Evolutionary conservation across 768 basidiomycete species (phyloP).

Genomic region (Phlebiopsis flavidoalba): DNA sequence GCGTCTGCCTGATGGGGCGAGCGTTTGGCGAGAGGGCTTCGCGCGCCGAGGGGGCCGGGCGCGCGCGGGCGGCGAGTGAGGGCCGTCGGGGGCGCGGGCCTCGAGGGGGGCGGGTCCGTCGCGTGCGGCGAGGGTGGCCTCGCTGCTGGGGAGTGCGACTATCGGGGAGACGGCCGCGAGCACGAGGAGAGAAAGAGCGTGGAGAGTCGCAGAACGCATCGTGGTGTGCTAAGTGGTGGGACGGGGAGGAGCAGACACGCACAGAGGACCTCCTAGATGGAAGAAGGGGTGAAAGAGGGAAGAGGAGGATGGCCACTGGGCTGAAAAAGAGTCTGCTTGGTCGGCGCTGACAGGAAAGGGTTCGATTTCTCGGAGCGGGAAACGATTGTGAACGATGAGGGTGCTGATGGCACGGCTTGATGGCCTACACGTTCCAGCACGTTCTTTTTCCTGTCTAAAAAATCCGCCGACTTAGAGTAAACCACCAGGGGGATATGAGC

Average conservation of each 20-base stretch:
- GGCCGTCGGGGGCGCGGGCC: background rate
- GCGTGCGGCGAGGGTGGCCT: conserved; percentile 1
- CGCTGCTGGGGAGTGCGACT: conserved; percentile 7
- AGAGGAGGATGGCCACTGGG: background rate
- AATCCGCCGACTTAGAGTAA: background rate
- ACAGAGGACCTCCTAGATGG: background rate
- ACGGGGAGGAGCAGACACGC: background rate
- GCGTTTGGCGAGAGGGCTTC: conserved; percentile 9
- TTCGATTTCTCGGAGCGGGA: background rate
- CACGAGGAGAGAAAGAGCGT: conserved; percentile 4
- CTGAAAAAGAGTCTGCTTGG: background rate
- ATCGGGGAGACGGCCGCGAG: conserved; percentile 6
- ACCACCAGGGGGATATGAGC: background rate
- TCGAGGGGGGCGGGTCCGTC: background rate
- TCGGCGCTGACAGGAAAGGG: background rate
- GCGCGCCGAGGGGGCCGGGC: conserved; percentile 10
- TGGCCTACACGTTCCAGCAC: conserved; percentile 1
- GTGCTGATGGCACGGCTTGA: background rate
- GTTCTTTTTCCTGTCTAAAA: background rate
- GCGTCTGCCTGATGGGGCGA: conserved; percentile 13
- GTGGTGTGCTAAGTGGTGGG: background rate
- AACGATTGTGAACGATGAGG: background rate
- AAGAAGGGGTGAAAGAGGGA: background rate
- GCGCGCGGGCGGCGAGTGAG: conserved; percentile 3
- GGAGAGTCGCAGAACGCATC: conserved; percentile 14